These are phyloP conservation scores for Ceratocystis alfenasii DNA, from an alignment of 2,329 filamentous ascomycete genomes.

Conservation along the genomic window DNA sequence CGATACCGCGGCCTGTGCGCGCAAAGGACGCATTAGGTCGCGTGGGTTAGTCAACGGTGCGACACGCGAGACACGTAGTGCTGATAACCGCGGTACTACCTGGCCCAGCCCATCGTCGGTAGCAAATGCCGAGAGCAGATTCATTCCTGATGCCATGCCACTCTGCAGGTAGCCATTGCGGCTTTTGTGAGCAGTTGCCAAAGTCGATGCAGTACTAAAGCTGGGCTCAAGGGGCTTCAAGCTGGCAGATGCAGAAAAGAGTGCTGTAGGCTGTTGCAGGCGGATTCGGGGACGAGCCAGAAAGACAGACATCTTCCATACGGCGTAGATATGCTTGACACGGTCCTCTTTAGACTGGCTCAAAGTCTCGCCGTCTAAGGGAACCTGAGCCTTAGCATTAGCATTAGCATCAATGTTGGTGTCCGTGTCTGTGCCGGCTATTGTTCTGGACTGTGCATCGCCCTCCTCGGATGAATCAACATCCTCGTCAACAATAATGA, in stretches of 20 bases:
- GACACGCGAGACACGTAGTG: constrained; percentile 61
- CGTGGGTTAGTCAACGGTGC: constrained; percentile 53
- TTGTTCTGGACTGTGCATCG: constrained; percentile 12
- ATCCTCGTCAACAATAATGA: constrained; percentile 39
- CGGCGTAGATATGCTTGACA: constrained; percentile 38
- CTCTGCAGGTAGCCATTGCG: constrained; percentile 49
- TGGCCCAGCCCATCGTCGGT: constrained; percentile 52
- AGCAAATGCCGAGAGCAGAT: constrained; percentile 63
- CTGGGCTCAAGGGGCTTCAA: constrained; percentile 38
- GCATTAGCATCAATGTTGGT: constrained; percentile 13
- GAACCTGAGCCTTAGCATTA: constrained; percentile 21
- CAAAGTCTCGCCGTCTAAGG: constrained; percentile 23
- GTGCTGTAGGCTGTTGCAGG: constrained; percentile 52
- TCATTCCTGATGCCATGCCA: constrained; percentile 56
- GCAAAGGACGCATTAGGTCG: constrained; percentile 51
- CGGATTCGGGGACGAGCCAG: constrained; percentile 50
- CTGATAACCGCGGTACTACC: constrained; percentile 55
- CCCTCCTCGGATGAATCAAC: constrained; percentile 27
- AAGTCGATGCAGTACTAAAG: constrained; percentile 4
- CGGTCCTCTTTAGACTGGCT: constrained; percentile 18
- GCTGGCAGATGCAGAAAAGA: constrained; percentile 52
- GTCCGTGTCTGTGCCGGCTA: neutral
- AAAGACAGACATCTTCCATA: constrained; percentile 51
- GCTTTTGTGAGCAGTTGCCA: constrained; percentile 18
- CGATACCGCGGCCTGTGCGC: constrained; percentile 49